These are phyloP conservation scores for Boletellus ananiceps DNA, from an alignment of 768 basidiomycete genomes.

Conservation along the genomic window DNA sequence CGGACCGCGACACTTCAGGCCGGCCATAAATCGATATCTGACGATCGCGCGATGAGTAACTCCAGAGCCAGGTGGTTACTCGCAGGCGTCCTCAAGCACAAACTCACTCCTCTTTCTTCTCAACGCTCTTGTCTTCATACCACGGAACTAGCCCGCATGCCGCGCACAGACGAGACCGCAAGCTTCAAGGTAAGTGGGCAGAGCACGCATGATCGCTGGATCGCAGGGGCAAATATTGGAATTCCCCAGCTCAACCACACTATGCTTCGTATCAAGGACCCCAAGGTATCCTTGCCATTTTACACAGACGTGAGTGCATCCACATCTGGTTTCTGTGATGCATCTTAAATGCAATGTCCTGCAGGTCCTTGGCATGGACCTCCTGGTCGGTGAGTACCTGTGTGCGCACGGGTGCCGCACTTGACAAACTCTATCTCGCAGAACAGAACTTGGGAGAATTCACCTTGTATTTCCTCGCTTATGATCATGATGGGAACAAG, in stretches of 20 bases:
- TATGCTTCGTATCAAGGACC: conserved; percentile 87
- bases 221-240: neutral
- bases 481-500: conserved; percentile 53
- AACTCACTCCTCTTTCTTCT: neutral
- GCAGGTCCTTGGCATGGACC: conserved; percentile 71
- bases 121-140: conserved; percentile 5
- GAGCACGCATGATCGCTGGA: neutral
- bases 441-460: conserved; percentile 57
- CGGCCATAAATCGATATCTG: conserved; percentile 11
- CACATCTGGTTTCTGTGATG: neutral
- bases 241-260: conserved; percentile 70
- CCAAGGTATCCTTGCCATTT: conserved; percentile 74
- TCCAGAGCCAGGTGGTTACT: neutral
- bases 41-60: conserved; percentile 6
- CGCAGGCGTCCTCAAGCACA: conserved; percentile 3
- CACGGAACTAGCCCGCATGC: conserved; percentile 40
- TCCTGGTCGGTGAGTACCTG: conserved; percentile 46
- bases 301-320: conserved; percentile 58
- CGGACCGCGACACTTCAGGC: too few relatives aligned
- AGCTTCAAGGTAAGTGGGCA: conserved; percentile 48
- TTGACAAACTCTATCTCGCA: conserved; percentile 22
- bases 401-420: neutral
- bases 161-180: conserved; percentile 59
- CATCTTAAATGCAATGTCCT: neutral
- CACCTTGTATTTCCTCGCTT: conserved; percentile 85